Percentiles rank a stretch among this genome's conserved stretches.
These are phyloP conservation scores for Cotoneaster glaucophyllus DNA, from an alignment of 306 rosid genomes.

Conservation along the genomic window DNA sequence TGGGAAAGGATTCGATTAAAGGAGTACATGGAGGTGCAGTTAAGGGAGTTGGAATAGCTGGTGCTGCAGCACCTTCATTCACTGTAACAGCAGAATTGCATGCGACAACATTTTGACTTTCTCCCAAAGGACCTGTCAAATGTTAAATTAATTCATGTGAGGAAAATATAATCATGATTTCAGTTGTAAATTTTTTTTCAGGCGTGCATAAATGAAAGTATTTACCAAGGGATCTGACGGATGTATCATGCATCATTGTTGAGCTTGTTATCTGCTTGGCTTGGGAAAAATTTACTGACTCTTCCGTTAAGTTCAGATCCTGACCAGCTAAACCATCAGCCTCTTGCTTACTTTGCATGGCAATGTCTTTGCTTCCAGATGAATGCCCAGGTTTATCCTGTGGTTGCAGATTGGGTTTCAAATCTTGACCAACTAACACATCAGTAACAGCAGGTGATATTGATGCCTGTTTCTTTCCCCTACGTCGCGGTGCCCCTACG, in stretches of 20 bases:
- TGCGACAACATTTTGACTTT: slow-evolving; percentile 30
- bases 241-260: slow-evolving; percentile 34
- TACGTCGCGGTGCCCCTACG: slow-evolving; percentile 58
- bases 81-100: slow-evolving; percentile 27
- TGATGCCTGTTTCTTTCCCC: slow-evolving; percentile 70
- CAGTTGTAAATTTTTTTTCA: background rate
- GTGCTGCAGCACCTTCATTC: slow-evolving; percentile 20
- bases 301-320: slow-evolving; percentile 31
- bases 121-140: slow-evolving; percentile 45
- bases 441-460: slow-evolving; percentile 30
- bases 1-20: slow-evolving; percentile 32
- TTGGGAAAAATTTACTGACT: slow-evolving; percentile 23
- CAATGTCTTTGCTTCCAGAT: slow-evolving; percentile 22
- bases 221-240: slow-evolving; percentile 34
- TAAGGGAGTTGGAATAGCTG: slow-evolving; percentile 27
- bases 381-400: slow-evolving; percentile 33
- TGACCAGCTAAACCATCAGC: slow-evolving; percentile 25
- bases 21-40: slow-evolving; percentile 29
- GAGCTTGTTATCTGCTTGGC: slow-evolving; percentile 34
- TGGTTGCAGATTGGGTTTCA: slow-evolving; percentile 30
- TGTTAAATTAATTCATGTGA: background rate
- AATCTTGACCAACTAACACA: slow-evolving; percentile 35
- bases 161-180: background rate
- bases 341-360: slow-evolving; percentile 26
- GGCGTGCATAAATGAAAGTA: slow-evolving; percentile 7